phyloP scores from a whole-genome alignment of 257 asterid genomes.

The Thymus mandschuricus region DNA sequence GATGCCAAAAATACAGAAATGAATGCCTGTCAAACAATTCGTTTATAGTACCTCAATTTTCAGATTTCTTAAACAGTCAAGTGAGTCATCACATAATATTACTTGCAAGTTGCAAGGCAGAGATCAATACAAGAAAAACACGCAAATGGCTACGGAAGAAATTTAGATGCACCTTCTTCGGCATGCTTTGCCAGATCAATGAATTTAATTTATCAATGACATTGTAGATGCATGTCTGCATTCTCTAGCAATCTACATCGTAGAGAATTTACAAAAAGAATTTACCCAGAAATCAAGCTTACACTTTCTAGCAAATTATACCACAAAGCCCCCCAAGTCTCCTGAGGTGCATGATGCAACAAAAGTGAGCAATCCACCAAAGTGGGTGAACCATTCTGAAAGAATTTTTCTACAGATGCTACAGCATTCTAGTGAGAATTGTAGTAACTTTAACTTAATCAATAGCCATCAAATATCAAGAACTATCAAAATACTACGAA shows the following conservation, averaged over 20 bases:
- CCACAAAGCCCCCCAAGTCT: neutral
- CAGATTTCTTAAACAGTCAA: neutral
- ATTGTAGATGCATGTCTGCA: neutral
- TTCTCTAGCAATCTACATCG: neutral
- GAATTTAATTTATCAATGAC: neutral
- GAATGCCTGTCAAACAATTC: neutral
- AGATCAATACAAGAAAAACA: neutral
- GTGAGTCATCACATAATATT: neutral
- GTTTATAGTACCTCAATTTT: neutral
- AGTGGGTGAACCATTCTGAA: neutral
- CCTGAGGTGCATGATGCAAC: neutral
- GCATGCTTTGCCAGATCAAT: neutral
- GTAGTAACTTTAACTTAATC: neutral
- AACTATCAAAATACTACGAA: neutral
- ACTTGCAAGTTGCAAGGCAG: neutral
- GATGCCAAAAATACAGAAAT: too few species aligned
- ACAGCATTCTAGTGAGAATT: neutral
- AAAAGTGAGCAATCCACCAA: too few species aligned
- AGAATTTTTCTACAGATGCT: neutral
- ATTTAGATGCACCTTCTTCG: neutral
- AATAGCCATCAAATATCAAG: neutral
- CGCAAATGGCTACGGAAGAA: neutral
- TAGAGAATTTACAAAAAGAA: neutral
- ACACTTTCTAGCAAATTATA: conserved; percentile 4
- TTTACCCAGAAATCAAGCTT: neutral